These are phyloP conservation scores for Picea sitchensis DNA, from an alignment of 75 land plant species.

Conservation along the genomic window DNA sequence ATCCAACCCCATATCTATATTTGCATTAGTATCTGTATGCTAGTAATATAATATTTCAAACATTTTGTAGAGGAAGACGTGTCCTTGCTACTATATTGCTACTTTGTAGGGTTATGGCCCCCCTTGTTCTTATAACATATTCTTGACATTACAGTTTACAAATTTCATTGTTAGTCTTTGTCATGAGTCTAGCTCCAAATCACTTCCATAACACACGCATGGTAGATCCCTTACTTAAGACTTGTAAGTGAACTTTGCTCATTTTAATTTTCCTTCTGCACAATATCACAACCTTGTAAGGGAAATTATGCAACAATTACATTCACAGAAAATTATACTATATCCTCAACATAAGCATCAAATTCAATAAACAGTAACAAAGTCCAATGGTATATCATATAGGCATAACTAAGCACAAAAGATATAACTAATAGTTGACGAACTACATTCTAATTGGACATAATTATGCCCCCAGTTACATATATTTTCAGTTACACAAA, in stretches of 20 bases:
- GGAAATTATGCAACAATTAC: background rate
- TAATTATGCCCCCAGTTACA: background rate
- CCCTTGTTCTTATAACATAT: no score
- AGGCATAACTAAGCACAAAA: background rate
- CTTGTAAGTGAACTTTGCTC: background rate
- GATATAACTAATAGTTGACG: background rate
- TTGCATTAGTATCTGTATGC: no score
- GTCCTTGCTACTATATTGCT: no score
- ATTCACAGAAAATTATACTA: background rate
- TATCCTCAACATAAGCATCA: background rate
- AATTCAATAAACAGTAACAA: background rate
- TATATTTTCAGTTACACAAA: background rate
- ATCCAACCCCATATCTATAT: no score
- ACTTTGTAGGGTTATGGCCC: no score
- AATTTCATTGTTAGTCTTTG: no score
- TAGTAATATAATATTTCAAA: no score
- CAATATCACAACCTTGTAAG: background rate
- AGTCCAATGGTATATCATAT: background rate
- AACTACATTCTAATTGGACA: background rate
- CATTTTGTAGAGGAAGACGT: no score
- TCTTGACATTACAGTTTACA: no score
- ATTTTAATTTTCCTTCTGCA: background rate
- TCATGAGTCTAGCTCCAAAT: no score
- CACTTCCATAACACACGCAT: no score
- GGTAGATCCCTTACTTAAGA: no score